These are phyloP conservation scores for Basidiobolus meristosporus DNA, from an alignment of 371 early-diverging fungal species.

Conservation along the genomic window DNA sequence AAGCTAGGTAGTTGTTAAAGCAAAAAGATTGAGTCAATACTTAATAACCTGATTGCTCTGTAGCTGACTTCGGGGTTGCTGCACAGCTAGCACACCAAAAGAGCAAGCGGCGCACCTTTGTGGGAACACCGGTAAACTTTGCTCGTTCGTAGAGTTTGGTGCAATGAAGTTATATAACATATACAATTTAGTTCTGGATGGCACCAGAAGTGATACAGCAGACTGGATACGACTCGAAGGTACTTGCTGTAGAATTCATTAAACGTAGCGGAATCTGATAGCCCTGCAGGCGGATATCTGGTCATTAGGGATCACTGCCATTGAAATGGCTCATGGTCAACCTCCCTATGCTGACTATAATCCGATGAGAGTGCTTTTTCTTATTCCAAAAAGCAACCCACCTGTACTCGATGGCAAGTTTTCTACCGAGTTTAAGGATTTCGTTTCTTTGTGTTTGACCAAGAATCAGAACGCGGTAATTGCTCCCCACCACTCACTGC, in stretches of 20 bases:
- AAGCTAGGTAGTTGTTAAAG: conserved; percentile 13
- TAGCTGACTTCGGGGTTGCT: conserved; percentile 94
- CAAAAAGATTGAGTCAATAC: not conserved
- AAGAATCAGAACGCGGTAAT: conserved; percentile 60
- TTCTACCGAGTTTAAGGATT: conserved; percentile 77
- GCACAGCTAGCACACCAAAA: conserved; percentile 49
- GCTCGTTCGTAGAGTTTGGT: not conserved
- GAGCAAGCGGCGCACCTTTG: conserved; percentile 92
- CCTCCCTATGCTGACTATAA: conserved; percentile 87
- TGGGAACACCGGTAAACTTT: conserved; percentile 79
- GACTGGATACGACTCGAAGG: conserved; percentile 85
- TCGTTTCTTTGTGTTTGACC: conserved; percentile 72
- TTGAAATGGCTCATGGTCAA: conserved; percentile 85
- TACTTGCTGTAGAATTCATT: conserved; percentile 2
- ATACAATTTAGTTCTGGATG: conserved; percentile 67
- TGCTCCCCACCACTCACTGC: conserved; percentile 9
- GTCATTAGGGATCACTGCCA: conserved; percentile 96
- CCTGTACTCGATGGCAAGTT: conserved; percentile 64
- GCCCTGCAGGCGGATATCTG: conserved; percentile 79
- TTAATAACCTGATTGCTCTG: not conserved
- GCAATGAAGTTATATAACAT: not conserved
- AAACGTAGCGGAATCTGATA: conserved; percentile 1
- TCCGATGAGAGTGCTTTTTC: conserved; percentile 81
- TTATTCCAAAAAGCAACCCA: conserved; percentile 85
- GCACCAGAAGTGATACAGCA: conserved; percentile 96